phyloP scores from a whole-genome alignment of 2,329 filamentous ascomycete genomes.

The Thermothelomyces thermophilus region DNA sequence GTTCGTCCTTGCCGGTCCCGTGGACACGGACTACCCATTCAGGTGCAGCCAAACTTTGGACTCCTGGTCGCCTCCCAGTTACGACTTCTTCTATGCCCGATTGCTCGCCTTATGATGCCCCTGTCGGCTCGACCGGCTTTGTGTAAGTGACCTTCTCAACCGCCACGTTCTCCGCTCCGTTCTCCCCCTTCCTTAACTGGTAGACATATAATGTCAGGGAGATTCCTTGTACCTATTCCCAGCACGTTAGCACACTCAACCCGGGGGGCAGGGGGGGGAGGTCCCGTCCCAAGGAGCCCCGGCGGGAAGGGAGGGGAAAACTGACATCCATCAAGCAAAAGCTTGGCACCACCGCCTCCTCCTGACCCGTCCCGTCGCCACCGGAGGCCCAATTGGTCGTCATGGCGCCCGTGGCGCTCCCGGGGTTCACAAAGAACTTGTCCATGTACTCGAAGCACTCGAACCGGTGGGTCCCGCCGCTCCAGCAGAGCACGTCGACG shows the following conservation, averaged over 20 bases:
- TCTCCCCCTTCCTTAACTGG: slow-evolving; percentile 69
- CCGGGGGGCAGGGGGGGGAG: no score
- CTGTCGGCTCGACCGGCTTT: slow-evolving; percentile 60
- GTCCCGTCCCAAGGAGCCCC: neutral
- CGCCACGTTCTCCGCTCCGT: slow-evolving; percentile 70
- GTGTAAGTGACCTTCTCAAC: slow-evolving; percentile 84
- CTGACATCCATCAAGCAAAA: slow-evolving; percentile 98
- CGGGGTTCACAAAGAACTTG: slow-evolving; percentile 67
- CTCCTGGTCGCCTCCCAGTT: no score
- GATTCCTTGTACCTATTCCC: slow-evolving; percentile 84
- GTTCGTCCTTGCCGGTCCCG: no score
- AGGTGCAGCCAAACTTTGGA: no score
- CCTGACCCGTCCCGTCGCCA: slow-evolving; percentile 26
- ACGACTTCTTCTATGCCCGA: neutral
- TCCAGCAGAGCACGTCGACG: slow-evolving; percentile 62
- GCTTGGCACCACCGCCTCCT: slow-evolving; percentile 75
- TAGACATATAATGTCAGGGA: slow-evolving; percentile 95
- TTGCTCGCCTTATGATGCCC: slow-evolving; percentile 37
- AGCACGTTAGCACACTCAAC: slow-evolving; percentile 2
- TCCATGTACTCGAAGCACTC: slow-evolving; percentile 69
- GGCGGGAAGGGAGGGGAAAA: slow-evolving; percentile 26
- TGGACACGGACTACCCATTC: no score
- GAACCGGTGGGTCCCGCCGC: slow-evolving; percentile 59
- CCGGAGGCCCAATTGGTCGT: slow-evolving; percentile 49
- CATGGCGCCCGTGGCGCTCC: slow-evolving; percentile 59